Evolutionary conservation across 805 yeast species (phyloP).

Genomic region (Cyberlindnera petersonii): DNA sequence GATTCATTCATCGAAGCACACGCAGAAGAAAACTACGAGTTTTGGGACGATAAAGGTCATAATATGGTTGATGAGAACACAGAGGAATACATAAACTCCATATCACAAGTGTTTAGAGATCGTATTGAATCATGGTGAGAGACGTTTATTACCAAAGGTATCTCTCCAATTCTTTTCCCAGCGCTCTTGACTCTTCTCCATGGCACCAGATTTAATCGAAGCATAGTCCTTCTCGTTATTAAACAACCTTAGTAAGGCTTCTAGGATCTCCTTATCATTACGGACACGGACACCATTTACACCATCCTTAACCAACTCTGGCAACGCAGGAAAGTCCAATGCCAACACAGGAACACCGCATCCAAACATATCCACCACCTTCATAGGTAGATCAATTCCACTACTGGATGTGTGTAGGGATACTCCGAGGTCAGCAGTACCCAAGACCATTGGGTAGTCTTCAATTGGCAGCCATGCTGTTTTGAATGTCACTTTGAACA

Average conservation of each 20-base stretch:
- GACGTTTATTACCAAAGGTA: conserved; percentile 20
- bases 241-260: conserved; percentile 35
- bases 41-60: conserved; percentile 41
- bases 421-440: conserved; percentile 79
- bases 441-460: conserved; percentile 74
- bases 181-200: conserved; percentile 57
- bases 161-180: conserved; percentile 79
- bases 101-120: conserved; percentile 7
- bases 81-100: conserved; percentile 28
- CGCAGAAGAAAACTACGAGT: conserved; percentile 39
- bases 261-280: conserved; percentile 42
- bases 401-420: conserved; percentile 90
- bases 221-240: conserved; percentile 32
- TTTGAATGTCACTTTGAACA: conserved; percentile 50
- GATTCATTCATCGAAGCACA: conserved; percentile 47
- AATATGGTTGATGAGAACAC: conserved; percentile 32
- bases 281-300: conserved; percentile 64
- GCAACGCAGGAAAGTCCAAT: conserved; percentile 68
- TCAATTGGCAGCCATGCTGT: conserved; percentile 74
- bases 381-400: conserved; percentile 96
- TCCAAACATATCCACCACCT: conserved; percentile 93
- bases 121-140: conserved; percentile 13
- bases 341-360: conserved; percentile 91
- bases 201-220: conserved; percentile 62
- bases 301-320: conserved; percentile 67